phyloP scores from a whole-genome alignment of 768 basidiomycete species.

The Suillus subluteus region DNA sequence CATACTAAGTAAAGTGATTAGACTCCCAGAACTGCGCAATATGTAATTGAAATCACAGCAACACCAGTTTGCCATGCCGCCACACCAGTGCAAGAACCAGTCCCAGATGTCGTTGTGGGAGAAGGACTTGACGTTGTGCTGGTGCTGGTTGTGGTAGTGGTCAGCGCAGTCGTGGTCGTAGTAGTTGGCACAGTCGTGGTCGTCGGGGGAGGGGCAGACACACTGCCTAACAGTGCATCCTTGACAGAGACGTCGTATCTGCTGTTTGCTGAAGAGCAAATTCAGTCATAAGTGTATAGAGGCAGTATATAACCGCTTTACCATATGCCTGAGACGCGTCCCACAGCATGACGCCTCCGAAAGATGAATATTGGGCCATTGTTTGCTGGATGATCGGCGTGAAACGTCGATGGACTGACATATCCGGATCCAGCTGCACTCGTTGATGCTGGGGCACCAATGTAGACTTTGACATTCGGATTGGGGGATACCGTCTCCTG shows the following conservation, averaged over 20 bases:
- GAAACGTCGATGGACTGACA: conserved; percentile 38
- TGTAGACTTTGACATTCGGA: conserved; percentile 49
- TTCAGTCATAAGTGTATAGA: not conserved
- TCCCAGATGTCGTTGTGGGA: conserved; percentile 23
- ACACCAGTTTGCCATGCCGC: conserved; percentile 42
- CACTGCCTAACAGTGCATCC: conserved; percentile 36
- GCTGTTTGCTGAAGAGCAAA: conserved; percentile 39
- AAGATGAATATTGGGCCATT: conserved; percentile 42
- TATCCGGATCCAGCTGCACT: conserved; percentile 47
- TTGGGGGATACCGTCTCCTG: conserved; percentile 45
- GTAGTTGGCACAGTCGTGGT: conserved; percentile 10
- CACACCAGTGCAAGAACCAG: conserved; percentile 45
- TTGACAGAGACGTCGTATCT: conserved; percentile 48
- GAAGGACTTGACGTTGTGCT: conserved; percentile 28
- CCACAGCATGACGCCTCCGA: conserved; percentile 49
- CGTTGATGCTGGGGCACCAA: conserved; percentile 48
- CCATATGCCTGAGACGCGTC: conserved; percentile 50
- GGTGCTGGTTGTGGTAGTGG: conserved; percentile 10
- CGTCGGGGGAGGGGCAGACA: conserved; percentile 21
- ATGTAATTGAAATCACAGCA: conserved; percentile 37
- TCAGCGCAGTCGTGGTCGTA: conserved; percentile 15
- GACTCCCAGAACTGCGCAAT: no score
- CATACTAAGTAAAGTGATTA: conserved; percentile 39
- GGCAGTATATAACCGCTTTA: conserved; percentile 15
- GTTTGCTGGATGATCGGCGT: conserved; percentile 36